Percentiles rank a stretch among this genome's conserved stretches.
phyloP scores from a whole-genome alignment of 2,329 filamentous ascomycete genomes.

The Calonectria hongkongensis region DNA sequence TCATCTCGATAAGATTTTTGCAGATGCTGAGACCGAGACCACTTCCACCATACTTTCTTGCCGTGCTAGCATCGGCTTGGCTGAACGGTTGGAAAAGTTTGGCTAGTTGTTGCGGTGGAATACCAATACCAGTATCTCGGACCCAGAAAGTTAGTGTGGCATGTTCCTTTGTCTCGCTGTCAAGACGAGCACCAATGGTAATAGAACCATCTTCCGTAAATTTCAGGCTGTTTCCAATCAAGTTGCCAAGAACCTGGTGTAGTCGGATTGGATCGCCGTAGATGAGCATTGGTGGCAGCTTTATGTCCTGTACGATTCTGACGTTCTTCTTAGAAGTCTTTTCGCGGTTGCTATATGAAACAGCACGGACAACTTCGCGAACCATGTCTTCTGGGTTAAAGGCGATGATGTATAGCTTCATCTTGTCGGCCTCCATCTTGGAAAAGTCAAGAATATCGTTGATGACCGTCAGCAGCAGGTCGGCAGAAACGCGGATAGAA shows the following conservation, averaged over 20 bases:
- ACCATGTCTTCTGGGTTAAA: constrained; percentile 82
- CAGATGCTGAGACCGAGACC: constrained; percentile 94
- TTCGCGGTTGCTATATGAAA: constrained; percentile 79
- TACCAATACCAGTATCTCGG: constrained; percentile 92
- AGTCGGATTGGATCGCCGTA: constrained; percentile 80
- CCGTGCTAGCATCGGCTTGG: constrained; percentile 93
- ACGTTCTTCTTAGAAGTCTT: constrained; percentile 78
- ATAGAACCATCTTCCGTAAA: constrained; percentile 93
- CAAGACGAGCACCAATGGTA: constrained; percentile 85
- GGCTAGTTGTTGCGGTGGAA: constrained; percentile 86
- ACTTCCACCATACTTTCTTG: constrained; percentile 92
- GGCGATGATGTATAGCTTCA: constrained; percentile 85
- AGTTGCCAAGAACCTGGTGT: constrained; percentile 84
- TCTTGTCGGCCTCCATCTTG: constrained; percentile 91
- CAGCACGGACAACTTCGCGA: constrained; percentile 79
- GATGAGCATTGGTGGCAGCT: constrained; percentile 82
- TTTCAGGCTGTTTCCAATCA: constrained; percentile 95
- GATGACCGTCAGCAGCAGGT: constrained; percentile 92
- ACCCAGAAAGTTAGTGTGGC: constrained; percentile 90
- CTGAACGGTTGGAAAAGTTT: constrained; percentile 95
- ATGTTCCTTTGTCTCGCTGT: constrained; percentile 80
- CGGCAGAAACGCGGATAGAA: constrained; percentile 89
- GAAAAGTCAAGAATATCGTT: constrained; percentile 98
- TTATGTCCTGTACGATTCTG: constrained; percentile 81
- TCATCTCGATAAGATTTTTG: constrained; percentile 94